phyloP scores from a whole-genome alignment of 306 rosid species.

The Dicorynia guianensis region DNA sequence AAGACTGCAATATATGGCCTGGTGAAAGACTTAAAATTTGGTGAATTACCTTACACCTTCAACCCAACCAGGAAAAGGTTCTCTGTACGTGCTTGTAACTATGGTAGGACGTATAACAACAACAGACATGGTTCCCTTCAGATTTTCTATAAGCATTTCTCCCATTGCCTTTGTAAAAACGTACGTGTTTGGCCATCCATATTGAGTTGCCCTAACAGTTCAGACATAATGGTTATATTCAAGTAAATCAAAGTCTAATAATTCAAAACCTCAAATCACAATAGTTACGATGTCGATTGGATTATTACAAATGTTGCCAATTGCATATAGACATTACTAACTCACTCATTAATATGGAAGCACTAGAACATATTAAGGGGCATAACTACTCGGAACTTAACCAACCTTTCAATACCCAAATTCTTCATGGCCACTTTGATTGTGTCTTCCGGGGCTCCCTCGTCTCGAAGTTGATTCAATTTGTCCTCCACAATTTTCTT shows the following conservation, averaged over 20 bases:
- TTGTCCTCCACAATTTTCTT: constrained; percentile 39
- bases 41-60: constrained; percentile 63
- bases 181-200: constrained; percentile 79
- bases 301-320: too few species aligned
- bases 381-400: not conserved
- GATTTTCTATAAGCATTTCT: constrained; percentile 54
- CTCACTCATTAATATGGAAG: too few species aligned
- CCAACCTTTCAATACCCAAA: constrained; percentile 57
- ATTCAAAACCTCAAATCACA: too few species aligned
- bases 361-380: not conserved
- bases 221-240: not conserved
- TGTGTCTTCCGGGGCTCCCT: constrained; percentile 36
- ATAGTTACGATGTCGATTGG: too few species aligned
- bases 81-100: constrained; percentile 65
- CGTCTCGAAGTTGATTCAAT: constrained; percentile 41
- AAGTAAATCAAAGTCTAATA: too few species aligned
- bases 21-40: too few species aligned
- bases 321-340: too few species aligned
- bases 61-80: constrained; percentile 78
- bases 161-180: constrained; percentile 79
- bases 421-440: constrained; percentile 55
- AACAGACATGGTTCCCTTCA: constrained; percentile 47
- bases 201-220: constrained; percentile 48
- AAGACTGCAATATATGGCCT: too few species aligned
- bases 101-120: constrained; percentile 65